Conservation (phyloP, 2,329 filamentous ascomycete genomes). For the Nannizziopsis arthrosporioides region DNA sequence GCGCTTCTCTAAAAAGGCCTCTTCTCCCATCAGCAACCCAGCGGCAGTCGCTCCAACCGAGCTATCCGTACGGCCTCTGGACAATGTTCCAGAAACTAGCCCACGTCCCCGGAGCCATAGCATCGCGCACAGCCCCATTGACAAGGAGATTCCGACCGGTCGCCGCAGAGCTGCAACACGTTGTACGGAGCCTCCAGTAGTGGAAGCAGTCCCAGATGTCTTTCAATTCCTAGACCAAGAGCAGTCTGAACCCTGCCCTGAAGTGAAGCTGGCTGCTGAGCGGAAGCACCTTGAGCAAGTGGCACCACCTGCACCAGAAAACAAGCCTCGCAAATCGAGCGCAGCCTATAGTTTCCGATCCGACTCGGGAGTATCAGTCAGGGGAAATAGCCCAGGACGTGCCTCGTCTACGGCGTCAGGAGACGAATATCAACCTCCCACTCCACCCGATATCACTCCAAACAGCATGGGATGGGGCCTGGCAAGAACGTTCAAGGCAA, state of each 20-base stretch:
- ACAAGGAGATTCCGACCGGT: conserved; percentile 1
- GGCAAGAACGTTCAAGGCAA: conserved; percentile 3
- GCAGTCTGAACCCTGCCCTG: conserved; percentile 4
- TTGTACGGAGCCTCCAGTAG: conserved; percentile 4
- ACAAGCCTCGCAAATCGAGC: conserved; percentile 15
- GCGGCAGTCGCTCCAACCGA: neutral
- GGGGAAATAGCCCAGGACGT: conserved; percentile 24
- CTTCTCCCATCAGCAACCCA: conserved; percentile 5
- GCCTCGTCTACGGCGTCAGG: conserved; percentile 25
- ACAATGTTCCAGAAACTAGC: conserved; percentile 5
- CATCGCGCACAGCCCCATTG: conserved; percentile 1
- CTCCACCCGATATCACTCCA: conserved; percentile 21
- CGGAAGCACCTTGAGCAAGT: conserved; percentile 2
- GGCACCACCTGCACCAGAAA: conserved; percentile 3
- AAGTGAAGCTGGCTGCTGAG: conserved; percentile 3
- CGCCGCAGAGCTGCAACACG: conserved; percentile 9
- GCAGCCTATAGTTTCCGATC: conserved; percentile 22
- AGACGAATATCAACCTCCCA: conserved; percentile 22
- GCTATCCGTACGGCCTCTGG: conserved; percentile 1
- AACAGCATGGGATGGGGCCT: conserved; percentile 21
- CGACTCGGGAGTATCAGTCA: conserved; percentile 26
- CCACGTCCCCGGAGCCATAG: conserved; percentile 11
- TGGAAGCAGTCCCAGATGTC: conserved; percentile 23
- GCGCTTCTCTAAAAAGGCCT: conserved; percentile 12
- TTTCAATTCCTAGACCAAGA: conserved; percentile 30